Evolutionary conservation across 148 eudicot genomes (phyloP), one percentile per base, ranked within the genome.

Genomic region (Rhododendron ovatum): DNA sequence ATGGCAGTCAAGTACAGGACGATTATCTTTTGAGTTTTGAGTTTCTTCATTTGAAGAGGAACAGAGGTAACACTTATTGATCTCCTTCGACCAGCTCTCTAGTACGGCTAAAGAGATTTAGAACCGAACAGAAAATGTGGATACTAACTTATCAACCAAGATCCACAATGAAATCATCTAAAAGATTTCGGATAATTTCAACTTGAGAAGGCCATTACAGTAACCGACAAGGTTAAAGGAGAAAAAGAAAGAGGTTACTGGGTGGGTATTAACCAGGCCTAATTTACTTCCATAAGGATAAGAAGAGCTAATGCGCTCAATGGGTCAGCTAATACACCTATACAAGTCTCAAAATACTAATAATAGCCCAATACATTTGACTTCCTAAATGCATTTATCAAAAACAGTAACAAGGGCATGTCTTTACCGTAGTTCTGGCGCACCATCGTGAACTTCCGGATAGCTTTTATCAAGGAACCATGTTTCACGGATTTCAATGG

Each of bases 351-450:
- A 26, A 12, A 67, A n/a, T 67, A 67, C 73, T 8, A 26, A 12
- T 47, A 41, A 10, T 47, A 47, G 45, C 45, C 5, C 26, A 3
- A 67, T 67, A 67, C 35, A 26, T n/a, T 67, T 67, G 74, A 67
- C 4, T 35, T 67, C 74, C 33, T 65, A 65, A 26, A 26, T 67
- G 74, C 74, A 67, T 67, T 26, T 11, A 67, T n/a, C 74, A 67
- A 26, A 69, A 12, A 55, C 35, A 45, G 48, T 24, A 75, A 9
- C 2, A 18, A 20, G 30, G n/a, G 30, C 18, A 84, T 43, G 55
- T 79, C 93, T 89, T 6, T 90, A 95, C 99, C 99, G 65, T 93
- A 93, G 90, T 95, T 97, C 90, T 95, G 99, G 35, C 88, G 91
- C 86, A 97, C 95, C 89, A 88, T 92, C 12, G 95, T 92, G 89